Conservation (phyloP, 257 asterid species). For the Solanum dulcamara region DNA sequence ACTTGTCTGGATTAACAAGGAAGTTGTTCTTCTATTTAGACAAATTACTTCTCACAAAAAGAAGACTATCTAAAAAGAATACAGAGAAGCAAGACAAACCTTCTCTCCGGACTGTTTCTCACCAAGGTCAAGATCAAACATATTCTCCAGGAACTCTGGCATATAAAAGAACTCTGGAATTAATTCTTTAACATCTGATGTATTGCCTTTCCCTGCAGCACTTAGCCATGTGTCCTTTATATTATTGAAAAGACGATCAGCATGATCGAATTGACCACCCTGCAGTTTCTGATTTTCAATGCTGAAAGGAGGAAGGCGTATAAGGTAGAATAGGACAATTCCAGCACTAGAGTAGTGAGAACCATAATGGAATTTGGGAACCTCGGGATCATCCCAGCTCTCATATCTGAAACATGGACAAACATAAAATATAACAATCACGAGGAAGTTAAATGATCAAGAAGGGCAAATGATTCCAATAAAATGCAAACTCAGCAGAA, state of each 20-base stretch:
- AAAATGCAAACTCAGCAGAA: background rate
- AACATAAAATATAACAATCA: conserved; percentile 5
- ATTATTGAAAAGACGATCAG: conserved; percentile 96
- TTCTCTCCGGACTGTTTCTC: conserved; percentile 99
- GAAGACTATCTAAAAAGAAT: background rate
- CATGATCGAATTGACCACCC: conserved; percentile 99
- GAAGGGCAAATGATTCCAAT: background rate
- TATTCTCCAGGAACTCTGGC: conserved; percentile 91
- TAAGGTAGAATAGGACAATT: conserved; percentile 91
- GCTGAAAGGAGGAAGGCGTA: conserved; percentile 95
- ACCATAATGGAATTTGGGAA: conserved; percentile 98
- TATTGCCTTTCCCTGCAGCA: conserved; percentile 98
- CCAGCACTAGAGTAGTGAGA: conserved; percentile 99
- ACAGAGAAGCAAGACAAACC: conserved; percentile 34
- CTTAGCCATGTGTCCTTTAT: conserved; percentile 89
- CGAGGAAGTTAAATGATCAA: background rate
- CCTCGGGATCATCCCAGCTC: conserved; percentile 99
- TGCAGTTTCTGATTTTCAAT: conserved; percentile 86
- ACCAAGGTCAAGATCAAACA: conserved; percentile 88
- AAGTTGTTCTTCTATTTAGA: background rate
- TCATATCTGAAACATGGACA: conserved; percentile 45
- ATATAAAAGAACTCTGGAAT: conserved; percentile 95
- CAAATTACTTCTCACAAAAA: background rate
- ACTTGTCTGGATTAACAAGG: background rate
- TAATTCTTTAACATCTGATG: conserved; percentile 97